Base-by-base conservation (phyloP, 352 stramenopile species). In the Phytophthora brassicae region DNA sequence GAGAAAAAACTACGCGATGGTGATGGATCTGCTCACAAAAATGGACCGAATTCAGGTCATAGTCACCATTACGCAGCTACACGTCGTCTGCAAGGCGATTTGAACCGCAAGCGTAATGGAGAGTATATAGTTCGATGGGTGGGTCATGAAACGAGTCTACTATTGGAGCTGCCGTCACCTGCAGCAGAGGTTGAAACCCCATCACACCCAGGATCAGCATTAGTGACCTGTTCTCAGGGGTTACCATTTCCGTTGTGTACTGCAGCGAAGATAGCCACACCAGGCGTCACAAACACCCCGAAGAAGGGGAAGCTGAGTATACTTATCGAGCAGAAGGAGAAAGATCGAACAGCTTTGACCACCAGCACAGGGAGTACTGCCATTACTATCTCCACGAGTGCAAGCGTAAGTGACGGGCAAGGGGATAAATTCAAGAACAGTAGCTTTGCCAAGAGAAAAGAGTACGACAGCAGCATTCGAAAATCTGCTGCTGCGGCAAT, bases 51-150 rank as follows among this genome's bases (percentile, higher is more conserved):
- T 26, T 69, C 68, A 0, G 80, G 81, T 29, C 74, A 91, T 58
- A 93, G 81, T 35, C 84, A 93, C 31, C 84, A 93, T 59, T 93
- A 93, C 50, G 84, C 84, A 8, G 84, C 84, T 16, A 89, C 80
- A 35, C 71, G 84, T 13, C 74, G 84, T 5, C 58, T 93, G 2
- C 84, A 93, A 50, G 84, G 84, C n/a, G 84, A 93, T 42, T 31
- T 93, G 11, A 93, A 93, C 53, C 79, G 81, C n/a, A 89, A 89
- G 35, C 81, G 74, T 50, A 90, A 89, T 35, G 78, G 80, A 38
- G 84, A 93, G 62, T 89, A 92, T 56, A 88, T 91, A 29, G 75
- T 93, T 19, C 79, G 84, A 6, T 93, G 84, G 84, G 84, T 93
- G 13, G 84, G 84, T 19, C 81, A 93, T 57, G 84, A 93, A 57